Evolutionary conservation across 768 basidiomycete genomes (phyloP).

Genomic region (Artomyces pyxidatus): DNA sequence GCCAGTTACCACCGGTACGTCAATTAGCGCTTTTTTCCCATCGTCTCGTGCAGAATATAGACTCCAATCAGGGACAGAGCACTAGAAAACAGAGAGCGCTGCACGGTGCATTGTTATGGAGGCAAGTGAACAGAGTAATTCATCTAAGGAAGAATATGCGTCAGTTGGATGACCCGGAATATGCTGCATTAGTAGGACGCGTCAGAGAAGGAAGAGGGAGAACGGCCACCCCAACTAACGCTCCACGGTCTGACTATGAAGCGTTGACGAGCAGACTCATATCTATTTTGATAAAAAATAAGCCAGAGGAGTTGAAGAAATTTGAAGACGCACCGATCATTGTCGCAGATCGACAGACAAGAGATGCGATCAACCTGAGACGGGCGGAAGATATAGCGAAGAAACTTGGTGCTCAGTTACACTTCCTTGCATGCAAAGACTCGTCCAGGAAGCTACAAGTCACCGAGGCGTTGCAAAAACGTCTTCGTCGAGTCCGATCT

Average conservation of each 20-base stretch:
- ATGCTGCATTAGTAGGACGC: background rate
- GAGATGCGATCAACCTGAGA: background rate
- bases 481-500: background rate
- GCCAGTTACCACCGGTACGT: conserved; percentile 20
- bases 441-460: background rate
- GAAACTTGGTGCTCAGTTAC: background rate
- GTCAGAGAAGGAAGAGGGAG: background rate
- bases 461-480: background rate
- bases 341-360: background rate
- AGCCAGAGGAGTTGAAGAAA: background rate
- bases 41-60: background rate
- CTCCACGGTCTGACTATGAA: background rate
- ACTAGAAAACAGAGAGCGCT: background rate
- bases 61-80: background rate
- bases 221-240: background rate
- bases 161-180: background rate
- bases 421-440: background rate
- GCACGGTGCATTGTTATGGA: background rate
- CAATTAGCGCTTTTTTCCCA: conserved; percentile 15
- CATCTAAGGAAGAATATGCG: background rate
- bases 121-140: background rate
- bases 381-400: background rate
- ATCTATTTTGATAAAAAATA: background rate
- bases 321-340: background rate
- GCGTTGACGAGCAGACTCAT: background rate